Evolutionary conservation across 345 rosid genomes (phyloP).

Genomic region (Brassica cretica): DNA sequence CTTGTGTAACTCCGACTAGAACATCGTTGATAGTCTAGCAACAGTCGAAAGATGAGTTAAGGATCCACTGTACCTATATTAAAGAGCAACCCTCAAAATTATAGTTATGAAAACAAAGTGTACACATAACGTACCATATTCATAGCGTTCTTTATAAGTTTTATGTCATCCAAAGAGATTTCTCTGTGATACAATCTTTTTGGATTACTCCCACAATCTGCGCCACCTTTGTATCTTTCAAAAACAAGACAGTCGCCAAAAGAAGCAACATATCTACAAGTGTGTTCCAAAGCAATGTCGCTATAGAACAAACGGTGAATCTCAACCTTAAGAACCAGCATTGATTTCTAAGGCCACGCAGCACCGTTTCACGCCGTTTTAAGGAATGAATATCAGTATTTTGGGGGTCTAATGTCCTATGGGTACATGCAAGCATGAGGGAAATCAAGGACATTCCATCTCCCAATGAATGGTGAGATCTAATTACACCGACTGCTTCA

Average conservation of each 20-base stretch:
- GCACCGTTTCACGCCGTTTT: slow-evolving; percentile 21
- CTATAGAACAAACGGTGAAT: slow-evolving; percentile 36
- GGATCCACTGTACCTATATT: background rate
- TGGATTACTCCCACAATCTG: slow-evolving; percentile 11
- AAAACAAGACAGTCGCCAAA: slow-evolving; percentile 44
- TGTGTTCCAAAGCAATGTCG: slow-evolving; percentile 55
- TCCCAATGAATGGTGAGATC: slow-evolving; percentile 67
- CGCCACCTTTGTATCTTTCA: slow-evolving; percentile 49
- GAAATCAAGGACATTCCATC: slow-evolving; percentile 62
- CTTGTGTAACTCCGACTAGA: slow-evolving; percentile 62
- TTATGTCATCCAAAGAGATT: slow-evolving; percentile 60
- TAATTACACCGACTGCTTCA: slow-evolving; percentile 46
- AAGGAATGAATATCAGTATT: slow-evolving; percentile 50
- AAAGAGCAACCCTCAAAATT: background rate
- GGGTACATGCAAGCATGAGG: slow-evolving; percentile 52
- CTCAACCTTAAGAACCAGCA: slow-evolving; percentile 39
- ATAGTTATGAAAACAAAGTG: background rate
- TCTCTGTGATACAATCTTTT: slow-evolving; percentile 49
- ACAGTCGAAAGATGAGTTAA: background rate
- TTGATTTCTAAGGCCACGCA: background rate
- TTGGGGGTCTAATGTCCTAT: slow-evolving; percentile 60
- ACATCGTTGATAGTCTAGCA: slow-evolving; percentile 73
- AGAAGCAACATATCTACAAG: slow-evolving; percentile 45
- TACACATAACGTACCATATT: slow-evolving; percentile 25
- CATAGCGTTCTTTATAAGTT: slow-evolving; percentile 29